Conservation (phyloP, 139 green algal genomes). For the Bryopsis sp. region DNA sequence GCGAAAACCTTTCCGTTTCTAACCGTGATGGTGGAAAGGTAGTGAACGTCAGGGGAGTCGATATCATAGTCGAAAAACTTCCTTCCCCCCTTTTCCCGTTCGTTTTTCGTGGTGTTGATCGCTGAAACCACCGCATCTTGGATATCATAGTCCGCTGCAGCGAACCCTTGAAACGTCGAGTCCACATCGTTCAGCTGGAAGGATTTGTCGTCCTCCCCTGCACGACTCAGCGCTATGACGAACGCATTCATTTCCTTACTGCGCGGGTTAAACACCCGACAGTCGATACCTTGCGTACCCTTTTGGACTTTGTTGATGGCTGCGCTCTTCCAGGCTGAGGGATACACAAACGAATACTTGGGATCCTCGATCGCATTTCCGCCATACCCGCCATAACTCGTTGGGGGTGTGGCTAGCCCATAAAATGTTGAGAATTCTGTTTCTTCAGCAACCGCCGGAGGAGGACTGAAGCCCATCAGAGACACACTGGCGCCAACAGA, state of each 20-base stretch:
- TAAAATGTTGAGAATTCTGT: conserved; percentile 37
- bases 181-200: conserved; percentile 55
- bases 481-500: too few species aligned
- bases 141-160: conserved; percentile 61
- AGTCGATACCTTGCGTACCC: conserved; percentile 60
- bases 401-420: conserved; percentile 44
- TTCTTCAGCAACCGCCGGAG: too few species aligned
- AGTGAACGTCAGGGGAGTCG: conserved; percentile 18
- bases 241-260: conserved; percentile 23
- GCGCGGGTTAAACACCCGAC: conserved; percentile 10
- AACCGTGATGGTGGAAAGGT: conserved; percentile 48
- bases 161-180: conserved; percentile 49
- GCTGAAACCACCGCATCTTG: conserved; percentile 25
- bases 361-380: conserved; percentile 41
- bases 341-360: conserved; percentile 66
- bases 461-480: too few species aligned
- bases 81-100: conserved; percentile 38
- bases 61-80: conserved; percentile 46
- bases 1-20: conserved; percentile 46
- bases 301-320: conserved; percentile 47
- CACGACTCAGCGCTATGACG: conserved; percentile 51
- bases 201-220: conserved; percentile 59
- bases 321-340: conserved; percentile 43
- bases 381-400: conserved; percentile 61
- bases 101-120: neutral